Evolutionary conservation across 1,139 yeast species (phyloP), one percentile per base, ranked within the genome.

Genomic region (Pichia sp.): DNA sequence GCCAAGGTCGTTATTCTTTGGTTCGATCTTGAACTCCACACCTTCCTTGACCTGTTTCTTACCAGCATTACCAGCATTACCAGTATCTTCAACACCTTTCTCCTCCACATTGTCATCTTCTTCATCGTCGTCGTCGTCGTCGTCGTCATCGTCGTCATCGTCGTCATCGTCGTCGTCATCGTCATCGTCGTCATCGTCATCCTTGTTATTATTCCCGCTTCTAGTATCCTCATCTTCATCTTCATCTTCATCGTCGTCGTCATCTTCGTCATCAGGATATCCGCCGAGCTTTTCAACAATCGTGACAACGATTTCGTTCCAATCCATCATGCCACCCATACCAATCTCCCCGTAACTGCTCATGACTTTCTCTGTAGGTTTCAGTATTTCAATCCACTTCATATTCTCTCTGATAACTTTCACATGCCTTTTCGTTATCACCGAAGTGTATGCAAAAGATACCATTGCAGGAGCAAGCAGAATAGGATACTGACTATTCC

Each of bases 261-360:
- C 69, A 9, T 63, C 68, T 6, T 62, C 92, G 10, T 82, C 91
- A n/a, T 89, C 89, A 1, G 96, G 96, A 69, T 88, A 88, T 0
- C 96, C 96, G 46, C 97, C 97, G 53, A 90, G 72, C 66, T 89
- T 87, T 69, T 85, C 75, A 2, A 89, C 96, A 58, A 89, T 81
- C 66, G 81, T 84, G 65, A 90, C 93, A 33, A 90, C 96, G 63
- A 92, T 86, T 70, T 91, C 97, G 71, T 89, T 88, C 80, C 87
- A 85, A 65, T 87, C 93, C 85, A 86, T 83, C 95, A 87, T 87
- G 55, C 95, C 95, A 44, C 95, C 93, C 92, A 87, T 88, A 38
- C 97, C 97, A 59, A 92, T 91, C 65, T 91, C 97, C 57, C 98
- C 97, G 70, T 89, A 90, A 53, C 91, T 83, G 33, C 96, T 95